Evolutionary conservation across 2,329 filamentous ascomycete species (phyloP), one percentile per base, ranked within the genome.

Genomic region (Trichothecium roseum): DNA sequence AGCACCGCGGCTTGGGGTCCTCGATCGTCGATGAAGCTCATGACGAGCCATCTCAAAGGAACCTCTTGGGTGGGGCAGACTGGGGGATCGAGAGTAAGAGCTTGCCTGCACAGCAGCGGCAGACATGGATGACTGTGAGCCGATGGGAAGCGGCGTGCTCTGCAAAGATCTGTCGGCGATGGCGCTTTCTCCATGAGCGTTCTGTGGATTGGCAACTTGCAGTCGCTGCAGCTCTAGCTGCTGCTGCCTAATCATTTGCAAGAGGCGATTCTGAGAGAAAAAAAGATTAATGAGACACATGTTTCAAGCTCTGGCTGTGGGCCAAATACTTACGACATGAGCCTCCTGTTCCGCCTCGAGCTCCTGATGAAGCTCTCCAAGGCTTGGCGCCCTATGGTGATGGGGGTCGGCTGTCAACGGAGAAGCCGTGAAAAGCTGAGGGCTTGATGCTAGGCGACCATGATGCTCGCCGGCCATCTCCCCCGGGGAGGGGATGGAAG

Each of bases 331-430:
- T 62, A 81, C 77, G 43, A 87, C 82, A 57, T 86, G 81, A 17
- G 76, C 79, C 51, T 87, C 82, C 53, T 86, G 81, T 58, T 87
- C 82, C 36, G 78, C 81, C 55, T 87, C 82, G 2, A 87, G 66
- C 56, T 86, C 80, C 52, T 87, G 82, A 46, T 87, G 81, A 29
- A 87, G 71, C 55, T 86, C 81, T 14, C 82, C 82, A 42, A 87
- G 56, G 51, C 81, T 86, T 3, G 81, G 81, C 1, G 78, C 62
- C 33, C 82, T 68, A 44, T 75, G 40, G 49, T 83, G 80, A 45
- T 75, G 69, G 13, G 76, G 72, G 45, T 78, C 74, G 24, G 52
- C 54, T 36, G 59, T 49, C 34, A 64, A 53, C 7, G 71, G 66
- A 8, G 69, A 72, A 37, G 62, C 50, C 39, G 68, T 56, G 4